A percentile compares a stretch with the other conserved stretches of the same genome.
Conservation (phyloP, 192 early-diverging fungal species). For the Rhizophagus clarus region DNA sequence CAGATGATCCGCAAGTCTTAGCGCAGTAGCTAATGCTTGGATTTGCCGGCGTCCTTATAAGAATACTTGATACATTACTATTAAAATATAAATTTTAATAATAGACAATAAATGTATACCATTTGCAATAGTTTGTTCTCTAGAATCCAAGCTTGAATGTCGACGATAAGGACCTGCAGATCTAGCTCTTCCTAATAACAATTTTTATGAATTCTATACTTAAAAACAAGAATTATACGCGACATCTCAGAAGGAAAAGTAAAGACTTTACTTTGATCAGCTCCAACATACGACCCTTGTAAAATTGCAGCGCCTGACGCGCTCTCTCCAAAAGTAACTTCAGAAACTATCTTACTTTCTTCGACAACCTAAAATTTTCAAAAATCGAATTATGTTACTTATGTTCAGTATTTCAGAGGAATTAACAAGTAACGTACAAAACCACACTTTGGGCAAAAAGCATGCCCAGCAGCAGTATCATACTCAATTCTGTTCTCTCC, state of each 20-base stretch:
- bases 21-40: conserved; percentile 67
- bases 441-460: conserved; percentile 68
- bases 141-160: conserved; percentile 58
- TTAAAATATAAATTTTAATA: neutral
- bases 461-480: conserved; percentile 70
- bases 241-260: neutral
- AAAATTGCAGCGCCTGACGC: conserved; percentile 83
- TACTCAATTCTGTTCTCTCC: conserved; percentile 66
- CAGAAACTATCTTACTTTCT: conserved; percentile 90
- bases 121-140: conserved; percentile 69
- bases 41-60: conserved; percentile 70
- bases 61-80: conserved; percentile 1
- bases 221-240: neutral
- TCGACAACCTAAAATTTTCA: conserved; percentile 73
- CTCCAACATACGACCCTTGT: conserved; percentile 71
- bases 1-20: conserved; percentile 73
- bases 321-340: conserved; percentile 88
- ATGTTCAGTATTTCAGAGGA: neutral
- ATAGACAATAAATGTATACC: conserved; percentile 28
- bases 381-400: neutral
- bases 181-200: conserved; percentile 43
- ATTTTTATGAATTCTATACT: neutral
- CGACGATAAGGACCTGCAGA: conserved; percentile 47
- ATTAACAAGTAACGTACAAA: conserved; percentile 39
- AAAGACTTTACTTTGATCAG: conserved; percentile 53